Percentiles rank a stretch among this genome's conserved stretches.
phyloP scores from a whole-genome alignment of 164 flowering plant genomes.

The Euptelea pleiosperma region DNA sequence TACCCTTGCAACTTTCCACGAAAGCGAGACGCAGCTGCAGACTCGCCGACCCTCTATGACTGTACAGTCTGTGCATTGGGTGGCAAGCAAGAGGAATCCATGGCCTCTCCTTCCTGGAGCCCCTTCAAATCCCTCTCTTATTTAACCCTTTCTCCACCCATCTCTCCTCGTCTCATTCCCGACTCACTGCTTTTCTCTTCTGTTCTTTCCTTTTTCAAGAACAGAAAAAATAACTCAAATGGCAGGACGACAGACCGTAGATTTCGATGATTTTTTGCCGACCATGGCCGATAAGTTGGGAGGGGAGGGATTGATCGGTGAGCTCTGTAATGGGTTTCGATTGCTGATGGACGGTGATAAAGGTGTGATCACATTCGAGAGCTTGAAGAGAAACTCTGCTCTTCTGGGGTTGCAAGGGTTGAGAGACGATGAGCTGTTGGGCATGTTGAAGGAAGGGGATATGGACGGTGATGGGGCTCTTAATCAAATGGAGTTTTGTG shows the following conservation, averaged over 20 bases:
- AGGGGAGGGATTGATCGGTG: slow-evolving; percentile 29
- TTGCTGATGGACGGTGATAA: slow-evolving; percentile 29
- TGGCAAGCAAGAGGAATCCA: slow-evolving; percentile 2
- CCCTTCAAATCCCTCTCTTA: background rate
- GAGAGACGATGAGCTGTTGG: slow-evolving; percentile 34
- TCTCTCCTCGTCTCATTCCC: background rate
- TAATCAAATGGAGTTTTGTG: slow-evolving; percentile 57
- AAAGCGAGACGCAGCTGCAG: background rate
- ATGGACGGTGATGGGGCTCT: slow-evolving; percentile 51
- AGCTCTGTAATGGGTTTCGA: slow-evolving; percentile 38
- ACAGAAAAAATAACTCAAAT: too few relatives aligned
- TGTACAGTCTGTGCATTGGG: slow-evolving; percentile 8
- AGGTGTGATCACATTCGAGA: slow-evolving; percentile 33
- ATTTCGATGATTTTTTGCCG: slow-evolving; percentile 34
- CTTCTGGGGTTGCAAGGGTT: slow-evolving; percentile 25
- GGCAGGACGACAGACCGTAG: slow-evolving; percentile 11
- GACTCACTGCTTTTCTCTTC: background rate
- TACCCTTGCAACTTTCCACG: background rate
- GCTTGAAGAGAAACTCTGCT: slow-evolving; percentile 33
- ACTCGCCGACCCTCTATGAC: too few relatives aligned
- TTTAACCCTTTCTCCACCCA: background rate
- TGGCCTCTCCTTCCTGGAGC: background rate
- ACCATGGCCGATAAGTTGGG: slow-evolving; percentile 34
- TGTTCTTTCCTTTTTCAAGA: background rate
- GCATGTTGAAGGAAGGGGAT: slow-evolving; percentile 63